Conservation (phyloP, 139 green algal species). For the Auxenochlorella protothecoides region DNA sequence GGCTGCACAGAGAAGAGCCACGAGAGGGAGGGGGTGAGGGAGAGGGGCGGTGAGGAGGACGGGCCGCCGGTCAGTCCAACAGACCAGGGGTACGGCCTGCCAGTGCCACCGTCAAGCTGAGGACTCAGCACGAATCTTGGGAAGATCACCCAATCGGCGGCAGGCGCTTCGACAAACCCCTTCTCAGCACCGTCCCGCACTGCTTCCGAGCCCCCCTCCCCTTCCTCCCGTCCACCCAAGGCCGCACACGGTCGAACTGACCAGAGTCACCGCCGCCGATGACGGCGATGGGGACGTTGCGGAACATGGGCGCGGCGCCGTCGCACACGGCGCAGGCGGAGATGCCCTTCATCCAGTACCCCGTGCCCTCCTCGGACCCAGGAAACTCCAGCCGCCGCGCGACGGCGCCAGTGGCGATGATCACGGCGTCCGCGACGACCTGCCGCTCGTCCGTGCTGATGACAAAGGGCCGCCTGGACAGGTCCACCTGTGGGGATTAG, state of each 20-base stretch:
- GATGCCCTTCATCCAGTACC: conserved; percentile 93
- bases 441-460: conserved; percentile 29
- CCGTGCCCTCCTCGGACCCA: conserved; percentile 55
- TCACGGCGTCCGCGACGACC: conserved; percentile 72
- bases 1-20: conserved; percentile 14
- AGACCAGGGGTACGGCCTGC: no score
- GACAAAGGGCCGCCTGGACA: conserved; percentile 52
- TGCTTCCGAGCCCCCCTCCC: no score
- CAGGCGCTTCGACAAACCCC: no score
- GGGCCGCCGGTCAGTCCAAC: not conserved
- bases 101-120: no score
- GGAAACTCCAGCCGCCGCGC: conserved; percentile 75
- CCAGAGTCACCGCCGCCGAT: conserved; percentile 70
- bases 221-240: not conserved
- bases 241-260: not conserved
- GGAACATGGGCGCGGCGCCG: conserved; percentile 84
- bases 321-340: conserved; percentile 95
- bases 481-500: conserved; percentile 45
- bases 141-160: no score
- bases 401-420: conserved; percentile 91
- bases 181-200: no score
- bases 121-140: no score
- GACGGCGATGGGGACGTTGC: conserved; percentile 64
- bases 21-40: not conserved
- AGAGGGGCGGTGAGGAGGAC: not conserved